Conservation (phyloP, 495 filamentous ascomycete genomes). For the Usnea hakonensis region DNA sequence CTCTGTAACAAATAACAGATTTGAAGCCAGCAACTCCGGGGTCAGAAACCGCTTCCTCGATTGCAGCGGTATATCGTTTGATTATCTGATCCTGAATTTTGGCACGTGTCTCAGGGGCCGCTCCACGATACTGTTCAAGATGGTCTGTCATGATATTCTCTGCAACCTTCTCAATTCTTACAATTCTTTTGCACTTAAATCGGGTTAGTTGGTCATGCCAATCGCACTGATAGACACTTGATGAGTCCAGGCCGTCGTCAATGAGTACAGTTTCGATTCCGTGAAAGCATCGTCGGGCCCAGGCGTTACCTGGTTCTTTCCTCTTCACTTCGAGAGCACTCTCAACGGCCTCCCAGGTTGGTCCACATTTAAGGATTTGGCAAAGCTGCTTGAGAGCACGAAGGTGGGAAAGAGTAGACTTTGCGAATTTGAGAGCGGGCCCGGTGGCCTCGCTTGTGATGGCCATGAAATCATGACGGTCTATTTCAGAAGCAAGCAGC, state of each 20-base stretch:
- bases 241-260: slow-evolving; percentile 64
- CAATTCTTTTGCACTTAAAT: slow-evolving; percentile 62
- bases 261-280: slow-evolving; percentile 73
- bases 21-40: slow-evolving; percentile 76
- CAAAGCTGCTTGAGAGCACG: slow-evolving; percentile 65
- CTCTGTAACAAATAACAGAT: slow-evolving; percentile 76
- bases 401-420: slow-evolving; percentile 57
- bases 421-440: slow-evolving; percentile 51
- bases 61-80: slow-evolving; percentile 38
- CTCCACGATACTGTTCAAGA: slow-evolving; percentile 27
- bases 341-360: slow-evolving; percentile 56
- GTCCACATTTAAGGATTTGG: slow-evolving; percentile 49
- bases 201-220: slow-evolving; percentile 67
- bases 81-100: slow-evolving; percentile 34
- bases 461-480: slow-evolving; percentile 36
- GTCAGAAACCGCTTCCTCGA: slow-evolving; percentile 50
- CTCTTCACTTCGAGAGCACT: slow-evolving; percentile 49
- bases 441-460: slow-evolving; percentile 72
- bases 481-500: slow-evolving; percentile 43
- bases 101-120: slow-evolving; percentile 14
- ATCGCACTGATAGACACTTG: slow-evolving; percentile 49
- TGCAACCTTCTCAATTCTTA: slow-evolving; percentile 75
- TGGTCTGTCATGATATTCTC: slow-evolving; percentile 49
- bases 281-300: slow-evolving; percentile 56
- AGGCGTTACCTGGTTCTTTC: slow-evolving; percentile 47